Base-by-base conservation (phyloP, 1,284 basidiomycete species). In the Ceraceosorus guamensis region DNA sequence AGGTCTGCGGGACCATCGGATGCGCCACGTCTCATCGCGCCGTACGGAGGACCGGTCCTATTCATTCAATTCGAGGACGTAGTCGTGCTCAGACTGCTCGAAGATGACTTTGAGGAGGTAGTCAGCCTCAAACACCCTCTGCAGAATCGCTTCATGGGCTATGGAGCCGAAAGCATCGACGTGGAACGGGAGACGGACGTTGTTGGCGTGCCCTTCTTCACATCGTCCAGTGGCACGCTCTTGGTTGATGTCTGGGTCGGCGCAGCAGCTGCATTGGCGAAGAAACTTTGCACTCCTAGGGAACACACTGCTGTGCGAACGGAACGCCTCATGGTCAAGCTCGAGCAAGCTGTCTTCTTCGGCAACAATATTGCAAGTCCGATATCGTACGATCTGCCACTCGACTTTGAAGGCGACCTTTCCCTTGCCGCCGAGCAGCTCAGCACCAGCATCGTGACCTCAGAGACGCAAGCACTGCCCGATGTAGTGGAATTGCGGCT, bases 301-400 rank as follows among this genome's bases (percentile, higher is more conserved):
- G 67, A 66, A 48, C 47, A 63, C 14, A 63, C 66, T n/a, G 60
- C 62, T 4, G 65, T 70, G 43, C 67, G 73, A 41, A 77, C 77
- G 6, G 63, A 70, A 35, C 67, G 89, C 37, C 83, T 92, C 67
- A 87, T 87, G 76, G 85, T 86, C 10, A 88, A 85, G 39, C 84
- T 93, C 82, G 89, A 87, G 54, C 88, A 91, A 73, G 89, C 88
- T 7, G 88, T 93, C 63, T 78, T 90, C 53, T 92, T 88, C 73
- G 86, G 86, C 4, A 82, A 87, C 30, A 79, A 83, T 63, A 78
- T 81, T 18, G 82, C 85, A 66, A 92, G 93, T 70, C 90, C 91
- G 11, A 78, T 93, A 32, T 82, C 85, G 50, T 91, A 92, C 70
- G 86, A 59, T 13, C 84, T 91, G 64, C 86, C 87, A 5, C 84